Conservation (phyloP, 805 yeast genomes). For the Monosporozyma unispora region DNA sequence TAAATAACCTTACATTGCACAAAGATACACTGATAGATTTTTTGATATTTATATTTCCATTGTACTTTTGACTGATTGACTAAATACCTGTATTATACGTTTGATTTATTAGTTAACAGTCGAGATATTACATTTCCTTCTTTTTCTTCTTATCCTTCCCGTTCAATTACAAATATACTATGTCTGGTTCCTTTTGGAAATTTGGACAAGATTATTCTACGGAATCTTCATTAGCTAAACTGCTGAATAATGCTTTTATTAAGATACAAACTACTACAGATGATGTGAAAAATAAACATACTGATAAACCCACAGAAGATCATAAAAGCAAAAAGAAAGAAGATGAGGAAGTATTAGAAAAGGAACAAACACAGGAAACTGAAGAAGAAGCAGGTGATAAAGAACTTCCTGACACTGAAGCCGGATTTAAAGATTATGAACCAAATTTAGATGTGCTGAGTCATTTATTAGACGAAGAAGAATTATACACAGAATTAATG, state of each 20-base stretch:
- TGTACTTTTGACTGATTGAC: too few relatives aligned
- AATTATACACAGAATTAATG: conserved; percentile 60
- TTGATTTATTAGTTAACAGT: background rate
- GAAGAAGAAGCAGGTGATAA: conserved; percentile 21
- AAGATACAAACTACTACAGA: conserved; percentile 17
- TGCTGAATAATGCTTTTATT: conserved; percentile 33
- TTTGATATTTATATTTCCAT: too few relatives aligned
- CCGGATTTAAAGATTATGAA: conserved; percentile 30
- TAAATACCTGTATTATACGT: background rate
- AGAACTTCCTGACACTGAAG: conserved; percentile 27
- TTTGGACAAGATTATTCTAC: conserved; percentile 48
- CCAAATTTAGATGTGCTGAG: conserved; percentile 39
- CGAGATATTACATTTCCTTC: background rate
- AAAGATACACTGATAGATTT: too few relatives aligned
- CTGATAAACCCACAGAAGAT: too few relatives aligned
- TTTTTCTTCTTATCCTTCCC: too few relatives aligned
- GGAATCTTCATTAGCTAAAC: conserved; percentile 46
- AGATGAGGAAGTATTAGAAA: conserved; percentile 5
- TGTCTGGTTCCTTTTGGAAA: conserved; percentile 52
- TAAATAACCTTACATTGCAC: too few relatives aligned
- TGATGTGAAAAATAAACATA: too few relatives aligned
- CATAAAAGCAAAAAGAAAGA: background rate
- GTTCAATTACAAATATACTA: conserved; percentile 6
- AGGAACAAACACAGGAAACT: too few relatives aligned
- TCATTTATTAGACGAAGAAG: conserved; percentile 66